phyloP scores from a whole-genome alignment of 192 early-diverging fungal genomes.

The Paraglomus occultum region DNA sequence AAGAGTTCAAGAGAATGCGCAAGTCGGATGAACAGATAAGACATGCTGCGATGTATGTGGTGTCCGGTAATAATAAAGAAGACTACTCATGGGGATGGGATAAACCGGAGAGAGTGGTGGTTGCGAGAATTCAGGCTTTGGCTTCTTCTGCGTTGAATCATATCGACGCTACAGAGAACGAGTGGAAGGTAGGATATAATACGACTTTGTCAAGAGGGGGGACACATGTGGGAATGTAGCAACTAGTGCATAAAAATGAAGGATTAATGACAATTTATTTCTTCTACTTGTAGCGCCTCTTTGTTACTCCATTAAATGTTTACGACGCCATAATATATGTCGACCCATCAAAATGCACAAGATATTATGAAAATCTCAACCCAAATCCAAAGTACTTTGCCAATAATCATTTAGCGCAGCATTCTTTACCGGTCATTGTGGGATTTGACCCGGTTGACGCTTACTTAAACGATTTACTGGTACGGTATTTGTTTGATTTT shows the following conservation, averaged over 20 bases:
- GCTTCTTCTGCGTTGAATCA: constrained; percentile 62
- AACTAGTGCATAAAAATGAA: no score
- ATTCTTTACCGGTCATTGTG: constrained; percentile 61
- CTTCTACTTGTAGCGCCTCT: constrained; percentile 56
- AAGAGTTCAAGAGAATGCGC: constrained; percentile 59
- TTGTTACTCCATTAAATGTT: constrained; percentile 74
- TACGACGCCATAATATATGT: constrained; percentile 79
- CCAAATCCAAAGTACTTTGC: constrained; percentile 49
- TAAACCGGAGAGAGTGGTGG: constrained; percentile 55
- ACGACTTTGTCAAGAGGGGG: constrained; percentile 24
- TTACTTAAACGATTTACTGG: constrained; percentile 69
- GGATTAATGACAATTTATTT: constrained; percentile 27
- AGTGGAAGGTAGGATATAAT: constrained; percentile 43
- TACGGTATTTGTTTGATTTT: constrained; percentile 23
- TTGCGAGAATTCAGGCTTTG: constrained; percentile 61
- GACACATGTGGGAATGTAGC: background rate
- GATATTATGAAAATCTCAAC: constrained; percentile 60
- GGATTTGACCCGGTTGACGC: constrained; percentile 73
- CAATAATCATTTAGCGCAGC: background rate
- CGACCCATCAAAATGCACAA: constrained; percentile 51
- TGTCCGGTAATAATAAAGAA: constrained; percentile 58
- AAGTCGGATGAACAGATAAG: constrained; percentile 40
- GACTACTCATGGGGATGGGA: constrained; percentile 58
- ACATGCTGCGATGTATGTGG: constrained; percentile 62
- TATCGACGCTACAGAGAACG: constrained; percentile 46